phyloP scores from a whole-genome alignment of 495 filamentous ascomycete species.

The Penicillium soppii region DNA sequence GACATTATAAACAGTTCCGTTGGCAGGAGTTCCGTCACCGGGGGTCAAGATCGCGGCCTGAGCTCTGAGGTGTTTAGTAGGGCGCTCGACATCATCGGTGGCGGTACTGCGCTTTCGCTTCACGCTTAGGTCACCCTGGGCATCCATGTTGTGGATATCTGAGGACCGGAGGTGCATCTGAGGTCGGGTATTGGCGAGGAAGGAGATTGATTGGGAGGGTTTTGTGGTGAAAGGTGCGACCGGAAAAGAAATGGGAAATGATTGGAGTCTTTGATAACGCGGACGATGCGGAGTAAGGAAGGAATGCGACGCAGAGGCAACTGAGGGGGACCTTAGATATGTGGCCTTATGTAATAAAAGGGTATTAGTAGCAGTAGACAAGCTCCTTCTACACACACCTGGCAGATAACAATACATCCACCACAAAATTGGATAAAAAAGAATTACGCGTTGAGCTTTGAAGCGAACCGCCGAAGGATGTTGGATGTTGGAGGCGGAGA shows the following conservation, averaged over 20 bases:
- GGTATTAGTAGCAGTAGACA: too few species aligned
- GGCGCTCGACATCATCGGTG: slow-evolving; percentile 48
- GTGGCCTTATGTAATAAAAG: too few species aligned
- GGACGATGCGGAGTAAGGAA: slow-evolving; percentile 13
- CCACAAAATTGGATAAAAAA: slow-evolving; percentile 13
- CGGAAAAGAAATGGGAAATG: neutral
- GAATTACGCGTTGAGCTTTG: neutral
- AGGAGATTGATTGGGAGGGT: neutral
- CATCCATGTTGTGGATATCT: slow-evolving; percentile 45
- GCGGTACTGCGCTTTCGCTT: slow-evolving; percentile 64
- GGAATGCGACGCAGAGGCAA: slow-evolving; percentile 1
- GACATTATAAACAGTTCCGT: slow-evolving; percentile 48
- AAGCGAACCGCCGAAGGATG: slow-evolving; percentile 1
- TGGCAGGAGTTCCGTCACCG: slow-evolving; percentile 46
- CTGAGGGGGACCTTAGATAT: neutral
- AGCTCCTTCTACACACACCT: slow-evolving; percentile 30
- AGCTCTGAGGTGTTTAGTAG: slow-evolving; percentile 55
- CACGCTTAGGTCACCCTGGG: slow-evolving; percentile 47
- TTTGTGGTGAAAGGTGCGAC: neutral
- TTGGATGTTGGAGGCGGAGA: neutral
- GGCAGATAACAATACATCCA: slow-evolving; percentile 35
- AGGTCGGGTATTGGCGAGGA: neutral
- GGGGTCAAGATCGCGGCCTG: slow-evolving; percentile 42
- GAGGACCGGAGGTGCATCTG: neutral
- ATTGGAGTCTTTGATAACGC: neutral